Base-by-base conservation (phyloP, 139 green algal species). In the Gonium pectorale region DNA sequence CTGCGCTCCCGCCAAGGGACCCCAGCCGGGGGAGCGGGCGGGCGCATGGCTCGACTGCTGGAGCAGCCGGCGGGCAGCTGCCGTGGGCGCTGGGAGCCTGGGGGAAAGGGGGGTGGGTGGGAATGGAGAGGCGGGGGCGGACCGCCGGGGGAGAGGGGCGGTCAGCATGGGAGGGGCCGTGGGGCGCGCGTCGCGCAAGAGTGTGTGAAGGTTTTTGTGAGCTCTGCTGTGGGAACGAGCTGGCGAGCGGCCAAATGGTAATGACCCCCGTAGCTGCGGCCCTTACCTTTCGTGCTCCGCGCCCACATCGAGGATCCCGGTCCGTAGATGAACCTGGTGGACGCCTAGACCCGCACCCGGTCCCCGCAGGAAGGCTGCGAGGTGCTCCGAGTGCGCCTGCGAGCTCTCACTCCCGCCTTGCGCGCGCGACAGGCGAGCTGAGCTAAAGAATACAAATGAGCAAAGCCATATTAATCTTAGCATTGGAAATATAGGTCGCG, bases 281-380 rank as follows among this genome's bases (percentile, higher is more conserved):
- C 19, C 49, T n/a, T n/a, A 79, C 70, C 70, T 66, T 1, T 49
- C 8, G n/a, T 79, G 70, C 31, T 33, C 46, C 26, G 46, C 70
- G 6, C 15, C 49, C 3, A 66, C 70, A 49, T 79, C 70, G 1
- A 79, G n/a, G 2, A 19, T 66, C 3, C 70, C 70, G 31, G 70
- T 79, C 29, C 70, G 29, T 31, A 79, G 49, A 33, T 79, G n/a
- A n/a, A 79, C 70, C 13, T 38, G 46, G 37, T 79, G 70, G n/a
- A 54, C 24, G n/a, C n/a, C n/a, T n/a, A n/a, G n/a, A n/a, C n/a
- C n/a, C n/a, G n/a, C n/a, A n/a, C n/a, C n/a, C n/a, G n/a, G n/a
- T n/a, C n/a, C n/a, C n/a, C n/a, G n/a, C n/a, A n/a, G n/a, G n/a
- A n/a, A n/a, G n/a, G n/a, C n/a, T n/a, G n/a, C n/a, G n/a, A n/a